phyloP scores from a whole-genome alignment of 2,329 filamentous ascomycete species.

The Pseudogymnoascus sp. region DNA sequence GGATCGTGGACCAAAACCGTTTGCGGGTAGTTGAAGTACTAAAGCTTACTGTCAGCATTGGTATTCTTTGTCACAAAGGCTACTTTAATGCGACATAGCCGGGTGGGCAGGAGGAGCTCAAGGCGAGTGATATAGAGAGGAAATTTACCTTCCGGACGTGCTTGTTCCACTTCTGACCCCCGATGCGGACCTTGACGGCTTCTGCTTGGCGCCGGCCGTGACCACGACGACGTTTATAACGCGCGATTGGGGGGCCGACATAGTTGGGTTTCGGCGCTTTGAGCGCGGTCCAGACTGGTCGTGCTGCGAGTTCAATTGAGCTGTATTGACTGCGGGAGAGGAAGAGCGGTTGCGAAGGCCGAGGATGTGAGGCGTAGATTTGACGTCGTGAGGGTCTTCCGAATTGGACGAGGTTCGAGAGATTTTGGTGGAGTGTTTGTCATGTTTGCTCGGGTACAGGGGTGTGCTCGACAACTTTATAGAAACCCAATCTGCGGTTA shows the following conservation, averaged over 20 bases:
- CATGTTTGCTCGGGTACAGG: constrained; percentile 8
- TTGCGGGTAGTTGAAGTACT: constrained; percentile 59
- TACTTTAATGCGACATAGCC: not conserved
- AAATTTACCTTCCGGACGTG: constrained; percentile 61
- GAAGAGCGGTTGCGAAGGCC: not conserved
- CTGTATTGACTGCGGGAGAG: not conserved
- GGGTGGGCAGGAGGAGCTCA: not conserved
- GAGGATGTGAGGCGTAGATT: not conserved
- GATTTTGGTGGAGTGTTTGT: constrained; percentile 11
- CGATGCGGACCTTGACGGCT: constrained; percentile 70
- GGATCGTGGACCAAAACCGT: constrained; percentile 74
- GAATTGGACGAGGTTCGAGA: constrained; percentile 1
- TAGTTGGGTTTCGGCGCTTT: not conserved
- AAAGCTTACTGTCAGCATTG: constrained; percentile 5
- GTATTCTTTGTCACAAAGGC: not conserved
- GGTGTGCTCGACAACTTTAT: not conserved
- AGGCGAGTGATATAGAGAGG: not conserved
- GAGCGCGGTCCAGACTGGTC: not conserved
- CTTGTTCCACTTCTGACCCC: constrained; percentile 65
- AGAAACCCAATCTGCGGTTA: not conserved
- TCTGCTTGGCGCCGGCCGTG: constrained; percentile 69
- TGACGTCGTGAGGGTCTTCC: not conserved
- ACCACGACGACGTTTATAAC: constrained; percentile 53
- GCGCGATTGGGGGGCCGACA: constrained; percentile 7
- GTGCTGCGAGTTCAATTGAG: not conserved